Evolutionary conservation across 805 yeast species (phyloP), one percentile per base, ranked within the genome.

Genomic region (Suhomyces prunicola): DNA sequence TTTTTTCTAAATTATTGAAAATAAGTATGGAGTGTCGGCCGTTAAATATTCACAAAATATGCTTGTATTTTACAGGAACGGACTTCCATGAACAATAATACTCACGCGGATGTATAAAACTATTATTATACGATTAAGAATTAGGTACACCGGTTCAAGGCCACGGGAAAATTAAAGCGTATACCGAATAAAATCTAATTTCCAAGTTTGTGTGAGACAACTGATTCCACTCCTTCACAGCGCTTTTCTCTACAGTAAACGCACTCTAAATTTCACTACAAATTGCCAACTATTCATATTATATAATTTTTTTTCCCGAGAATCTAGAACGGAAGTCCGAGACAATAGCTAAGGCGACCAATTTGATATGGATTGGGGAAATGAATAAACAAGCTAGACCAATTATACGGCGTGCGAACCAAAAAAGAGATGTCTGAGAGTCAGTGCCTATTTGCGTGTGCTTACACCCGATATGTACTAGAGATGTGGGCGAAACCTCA

Each of bases 251-350:
- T 36, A 36, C 41, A 36, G 15, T 36, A n/a, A 36, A 17, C 9
- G 22, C 15, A 36, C 10, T 35, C 17, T 22, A 15, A 15, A 15
- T 36, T 15, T 36, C 6, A 17, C n/a, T 36, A 36, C 15, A 4
- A n/a, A 15, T 17, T 17, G 41, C 41, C 41, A 36, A 17, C 22
- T 36, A 17, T 17, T 36, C 17, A n/a, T 36, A 5, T 17, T 39
- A 17, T 39, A 39, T 39, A 17, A n/a, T 35, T 17, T 39, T 39
- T 19, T 39, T 39, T 12, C 17, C 17, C 42, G 42, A 39, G 10
- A 8, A 8, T 19, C 44, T 22, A 9, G 48, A 36, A 50, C 52
- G 52, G 52, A 50, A 50, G 48, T 50, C 52, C 52, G 52, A 48
- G 51, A 31, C 51, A 39, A 27, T 44, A 15, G 13, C 24, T 39